phyloP scores from a whole-genome alignment of 2,329 filamentous ascomycete genomes.

The Beauveria medogensis region DNA sequence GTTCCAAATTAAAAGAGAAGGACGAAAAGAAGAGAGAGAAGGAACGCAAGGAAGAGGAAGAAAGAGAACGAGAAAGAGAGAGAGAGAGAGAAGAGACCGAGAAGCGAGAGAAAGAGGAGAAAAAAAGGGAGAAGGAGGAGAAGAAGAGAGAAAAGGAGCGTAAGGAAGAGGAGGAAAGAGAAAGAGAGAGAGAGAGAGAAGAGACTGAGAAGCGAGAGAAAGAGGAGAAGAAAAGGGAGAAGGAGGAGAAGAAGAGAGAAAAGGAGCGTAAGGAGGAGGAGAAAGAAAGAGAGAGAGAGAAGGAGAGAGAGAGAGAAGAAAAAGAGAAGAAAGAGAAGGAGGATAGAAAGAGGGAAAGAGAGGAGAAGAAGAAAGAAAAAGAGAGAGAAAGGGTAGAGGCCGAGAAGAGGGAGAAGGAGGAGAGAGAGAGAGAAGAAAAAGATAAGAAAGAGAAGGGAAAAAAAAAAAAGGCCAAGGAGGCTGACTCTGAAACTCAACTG shows the following conservation, averaged over 20 bases:
- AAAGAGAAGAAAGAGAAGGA: conserved; percentile 13
- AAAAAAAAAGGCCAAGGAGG: conserved; percentile 18
- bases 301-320: background rate
- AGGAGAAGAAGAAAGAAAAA: conserved; percentile 13
- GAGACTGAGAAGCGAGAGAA: conserved; percentile 14
- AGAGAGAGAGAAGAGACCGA: conserved; percentile 15
- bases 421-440: conserved; percentile 17
- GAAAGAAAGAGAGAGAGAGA: conserved; percentile 16
- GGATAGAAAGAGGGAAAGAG: conserved; percentile 14
- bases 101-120: conserved; percentile 28
- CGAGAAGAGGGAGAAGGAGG: conserved; percentile 14
- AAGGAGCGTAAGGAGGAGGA: conserved; percentile 15
- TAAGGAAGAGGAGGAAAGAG: conserved; percentile 20
- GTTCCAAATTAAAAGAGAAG: conserved; percentile 30
- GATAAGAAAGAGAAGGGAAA: conserved; percentile 18
- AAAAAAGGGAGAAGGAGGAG: conserved; percentile 17
- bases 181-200: conserved; percentile 15
- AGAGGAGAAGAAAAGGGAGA: conserved; percentile 14
- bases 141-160: conserved; percentile 16
- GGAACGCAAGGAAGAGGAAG: conserved; percentile 19
- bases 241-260: conserved; percentile 15
- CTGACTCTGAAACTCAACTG: conserved; percentile 11
- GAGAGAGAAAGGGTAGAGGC: conserved; percentile 17
- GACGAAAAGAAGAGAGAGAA: conserved; percentile 22
- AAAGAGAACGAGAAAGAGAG: conserved; percentile 14